Evolutionary conservation across 495 filamentous ascomycete genomes (phyloP).

Genomic region (Penicillium simplicissimum): DNA sequence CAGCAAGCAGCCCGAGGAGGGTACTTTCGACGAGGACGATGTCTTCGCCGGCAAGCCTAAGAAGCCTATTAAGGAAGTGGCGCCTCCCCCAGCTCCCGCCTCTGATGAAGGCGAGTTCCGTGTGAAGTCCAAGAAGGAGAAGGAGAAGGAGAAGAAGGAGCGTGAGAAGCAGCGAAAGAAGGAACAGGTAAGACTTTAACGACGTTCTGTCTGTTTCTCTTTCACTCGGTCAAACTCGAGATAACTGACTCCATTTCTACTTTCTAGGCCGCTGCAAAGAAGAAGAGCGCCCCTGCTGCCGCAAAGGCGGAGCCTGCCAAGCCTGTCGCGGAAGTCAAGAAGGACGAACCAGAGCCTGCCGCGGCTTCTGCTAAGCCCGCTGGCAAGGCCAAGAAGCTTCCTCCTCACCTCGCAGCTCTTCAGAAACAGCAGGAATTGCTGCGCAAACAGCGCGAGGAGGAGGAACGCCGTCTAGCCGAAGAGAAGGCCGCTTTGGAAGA

Average conservation of each 20-base stretch:
- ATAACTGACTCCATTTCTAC: conserved; percentile 5
- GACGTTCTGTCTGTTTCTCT: not conserved
- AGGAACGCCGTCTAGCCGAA: conserved; percentile 65
- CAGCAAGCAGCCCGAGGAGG: conserved; percentile 80
- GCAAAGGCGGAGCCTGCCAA: conserved; percentile 35
- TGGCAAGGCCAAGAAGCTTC: conserved; percentile 82
- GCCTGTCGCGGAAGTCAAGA: conserved; percentile 47
- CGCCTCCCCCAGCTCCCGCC: conserved; percentile 46
- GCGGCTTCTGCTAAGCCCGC: conserved; percentile 48
- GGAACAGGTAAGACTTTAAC: conserved; percentile 64
- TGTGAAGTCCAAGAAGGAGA: conserved; percentile 91
- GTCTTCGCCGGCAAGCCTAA: conserved; percentile 68
- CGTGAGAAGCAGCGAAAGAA: conserved; percentile 91
- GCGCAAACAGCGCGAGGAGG: conserved; percentile 72
- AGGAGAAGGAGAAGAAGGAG: conserved; percentile 93
- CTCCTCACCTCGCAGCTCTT: conserved; percentile 73
- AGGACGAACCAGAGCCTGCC: conserved; percentile 36
- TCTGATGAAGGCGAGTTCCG: conserved; percentile 63
- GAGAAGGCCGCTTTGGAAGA: conserved; percentile 74
- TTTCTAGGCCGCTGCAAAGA: conserved; percentile 62
- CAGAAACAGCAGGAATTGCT: conserved; percentile 92
- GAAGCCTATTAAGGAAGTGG: conserved; percentile 54
- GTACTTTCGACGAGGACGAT: conserved; percentile 81
- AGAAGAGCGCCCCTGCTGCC: conserved; percentile 46
- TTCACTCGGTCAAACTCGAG: not conserved